Conservation (phyloP, 345 rosid species). For the Linum tenue region DNA sequence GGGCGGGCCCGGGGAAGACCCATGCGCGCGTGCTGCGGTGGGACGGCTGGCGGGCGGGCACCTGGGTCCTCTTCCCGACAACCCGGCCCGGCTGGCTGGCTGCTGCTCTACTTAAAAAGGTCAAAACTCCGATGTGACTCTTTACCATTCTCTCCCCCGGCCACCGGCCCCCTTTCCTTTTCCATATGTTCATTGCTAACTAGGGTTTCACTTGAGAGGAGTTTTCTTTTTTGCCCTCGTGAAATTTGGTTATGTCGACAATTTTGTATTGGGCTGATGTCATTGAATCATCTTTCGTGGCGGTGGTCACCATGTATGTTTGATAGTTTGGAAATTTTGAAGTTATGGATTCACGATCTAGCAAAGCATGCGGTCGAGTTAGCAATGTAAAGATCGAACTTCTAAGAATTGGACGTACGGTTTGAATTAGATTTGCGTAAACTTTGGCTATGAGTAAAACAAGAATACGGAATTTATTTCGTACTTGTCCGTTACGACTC, state of each 20-base stretch:
- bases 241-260: not conserved
- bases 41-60: not conserved
- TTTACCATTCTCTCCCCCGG: not conserved
- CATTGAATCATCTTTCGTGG: too few relatives aligned
- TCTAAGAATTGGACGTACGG: too few relatives aligned
- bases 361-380: too few relatives aligned
- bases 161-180: not conserved
- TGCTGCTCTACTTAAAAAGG: conserved; percentile 5
- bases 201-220: not conserved
- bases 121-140: conserved; percentile 14
- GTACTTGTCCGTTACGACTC: too few relatives aligned
- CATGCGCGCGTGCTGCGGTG: conserved; percentile 24
- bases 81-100: conserved; percentile 18
- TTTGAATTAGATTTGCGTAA: too few relatives aligned
- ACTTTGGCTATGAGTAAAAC: too few relatives aligned
- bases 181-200: not conserved
- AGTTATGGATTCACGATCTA: too few relatives aligned
- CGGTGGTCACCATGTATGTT: too few relatives aligned
- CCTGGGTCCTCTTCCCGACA: conserved; percentile 20
- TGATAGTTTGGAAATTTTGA: too few relatives aligned
- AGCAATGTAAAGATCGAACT: too few relatives aligned
- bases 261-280: conserved; percentile 7
- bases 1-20: conserved; percentile 26
- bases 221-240: too few relatives aligned
- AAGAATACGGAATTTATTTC: too few relatives aligned